Percentiles rank a stretch among this genome's conserved stretches.
Evolutionary conservation across 441 rosid genomes (phyloP).

Genomic region (Jatropha podagrica): DNA sequence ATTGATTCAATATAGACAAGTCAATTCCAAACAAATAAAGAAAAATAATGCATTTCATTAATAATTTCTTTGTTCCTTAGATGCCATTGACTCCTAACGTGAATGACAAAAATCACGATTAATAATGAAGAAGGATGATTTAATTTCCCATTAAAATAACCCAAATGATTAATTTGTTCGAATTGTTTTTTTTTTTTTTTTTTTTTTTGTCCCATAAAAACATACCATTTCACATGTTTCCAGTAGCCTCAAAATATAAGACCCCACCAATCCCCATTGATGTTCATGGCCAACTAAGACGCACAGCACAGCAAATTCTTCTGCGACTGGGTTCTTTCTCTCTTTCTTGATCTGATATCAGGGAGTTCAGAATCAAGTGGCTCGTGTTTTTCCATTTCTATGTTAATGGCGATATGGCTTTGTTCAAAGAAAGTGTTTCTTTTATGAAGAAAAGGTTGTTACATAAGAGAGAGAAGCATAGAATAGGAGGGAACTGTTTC

Average conservation of each 20-base stretch:
- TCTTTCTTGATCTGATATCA: conserved; percentile 19
- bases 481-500: conserved; percentile 48
- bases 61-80: not conserved
- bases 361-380: conserved; percentile 24
- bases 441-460: conserved; percentile 24
- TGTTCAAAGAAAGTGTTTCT: conserved; percentile 21
- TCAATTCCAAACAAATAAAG: too few relatives aligned
- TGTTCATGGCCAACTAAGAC: conserved; percentile 27
- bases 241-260: conserved; percentile 5
- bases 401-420: conserved; percentile 14
- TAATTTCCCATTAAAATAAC: conserved; percentile 8
- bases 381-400: not conserved
- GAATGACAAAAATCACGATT: not conserved
- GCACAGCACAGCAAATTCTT: conserved; percentile 12
- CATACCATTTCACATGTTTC: conserved; percentile 20
- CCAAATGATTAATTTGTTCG: not conserved
- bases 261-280: conserved; percentile 19
- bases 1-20: too few relatives aligned
- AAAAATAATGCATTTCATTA: not conserved
- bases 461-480: conserved; percentile 12
- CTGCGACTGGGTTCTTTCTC: conserved; percentile 24
- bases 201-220: not conserved
- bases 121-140: not conserved
- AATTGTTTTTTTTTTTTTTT: too few relatives aligned
- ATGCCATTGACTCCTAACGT: not conserved